phyloP scores from a whole-genome alignment of 805 yeast species.

The Kodamaea kakaduensis region DNA sequence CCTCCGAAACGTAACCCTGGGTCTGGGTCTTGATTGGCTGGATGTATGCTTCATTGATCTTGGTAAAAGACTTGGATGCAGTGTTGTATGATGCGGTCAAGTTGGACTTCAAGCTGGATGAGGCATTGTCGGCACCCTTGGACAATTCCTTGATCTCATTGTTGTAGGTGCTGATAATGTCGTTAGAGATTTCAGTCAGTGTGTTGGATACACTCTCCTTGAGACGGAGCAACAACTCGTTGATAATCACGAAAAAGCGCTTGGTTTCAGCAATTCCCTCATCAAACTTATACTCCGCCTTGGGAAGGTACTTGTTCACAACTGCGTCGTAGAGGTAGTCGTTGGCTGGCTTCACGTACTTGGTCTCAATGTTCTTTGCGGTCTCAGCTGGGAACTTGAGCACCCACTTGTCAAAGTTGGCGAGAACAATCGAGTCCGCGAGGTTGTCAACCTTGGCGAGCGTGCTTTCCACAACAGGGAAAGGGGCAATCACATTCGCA shows the following conservation, averaged over 20 bases:
- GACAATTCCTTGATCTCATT: constrained; percentile 29
- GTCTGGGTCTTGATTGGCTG: constrained; percentile 39
- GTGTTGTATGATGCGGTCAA: constrained; percentile 34
- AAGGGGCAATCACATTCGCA: constrained; percentile 19
- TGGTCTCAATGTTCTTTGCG: constrained; percentile 7
- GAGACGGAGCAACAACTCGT: constrained; percentile 18
- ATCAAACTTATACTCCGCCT: constrained; percentile 24
- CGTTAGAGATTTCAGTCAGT: constrained; percentile 25
- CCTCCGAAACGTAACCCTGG: constrained; percentile 34
- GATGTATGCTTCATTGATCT: constrained; percentile 33
- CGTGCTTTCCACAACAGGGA: constrained; percentile 15
- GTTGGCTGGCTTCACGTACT: constrained; percentile 22
- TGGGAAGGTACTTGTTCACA: constrained; percentile 24
- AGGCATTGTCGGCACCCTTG: constrained; percentile 15
- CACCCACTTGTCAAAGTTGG: constrained; percentile 11
- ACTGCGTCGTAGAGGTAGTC: constrained; percentile 16
- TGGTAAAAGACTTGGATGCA: constrained; percentile 28
- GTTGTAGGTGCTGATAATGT: constrained; percentile 32
- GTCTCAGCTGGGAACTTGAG: constrained; percentile 9
- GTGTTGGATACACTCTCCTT: constrained; percentile 25
- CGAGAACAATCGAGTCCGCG: constrained; percentile 12
- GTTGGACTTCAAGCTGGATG: constrained; percentile 13
- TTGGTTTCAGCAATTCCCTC: constrained; percentile 18
- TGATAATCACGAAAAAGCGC: constrained; percentile 20
- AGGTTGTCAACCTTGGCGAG: constrained; percentile 11